Base-by-base conservation (phyloP, 192 early-diverging fungal genomes). In the Dissophora ornata region DNA sequence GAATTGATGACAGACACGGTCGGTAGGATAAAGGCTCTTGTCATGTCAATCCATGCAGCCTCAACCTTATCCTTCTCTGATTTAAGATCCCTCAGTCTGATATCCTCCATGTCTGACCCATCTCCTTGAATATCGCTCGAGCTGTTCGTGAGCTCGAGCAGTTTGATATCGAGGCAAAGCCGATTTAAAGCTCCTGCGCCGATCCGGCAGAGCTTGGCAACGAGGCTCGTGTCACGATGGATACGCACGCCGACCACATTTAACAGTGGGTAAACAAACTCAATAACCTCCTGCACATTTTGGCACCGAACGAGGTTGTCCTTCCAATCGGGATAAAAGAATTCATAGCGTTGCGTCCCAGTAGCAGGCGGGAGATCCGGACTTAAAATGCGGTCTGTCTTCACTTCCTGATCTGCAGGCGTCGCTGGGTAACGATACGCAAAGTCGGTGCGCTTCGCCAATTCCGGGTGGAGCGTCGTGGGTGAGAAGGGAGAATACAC, bases 271-370 rank as follows among this genome's bases (percentile, higher is more conserved):
- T 69, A 64, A 15, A 82, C 57, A 28, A 67, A 60, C 0, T 73
- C 65, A 13, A 71, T 67, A 18, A 82, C 40, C 24, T 81, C 79
- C 42, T 77, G 32, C 8, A 63, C 41, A 0, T 30, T 34, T 13
- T 69, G 57, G 32, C 81, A 82, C 0, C 48, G 26, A 0, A 83
- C 77, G 12, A 91, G 21, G 16, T 80, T 46, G 1, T 86, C 73
- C 11, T 78, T 69, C 91, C 91, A 93, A 9, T 68, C 33, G 4
- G 54, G 58, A 49, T 89, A 93, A 59, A 92, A 92, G 47, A 88
- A 93, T 21, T 79, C 69, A 57, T 83, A 86, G 3, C 58, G 61
- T 11, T 81, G 49, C 7, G 64, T 62, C 1, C 40, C 44, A 0
- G 63, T 77, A 1, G 73, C 6, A 1, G 66, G 73, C 12, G 73